Percentiles rank a stretch among this genome's conserved stretches.
Conservation (phyloP, 2,329 filamentous ascomycete genomes). For the Curvularia verruculosa region DNA sequence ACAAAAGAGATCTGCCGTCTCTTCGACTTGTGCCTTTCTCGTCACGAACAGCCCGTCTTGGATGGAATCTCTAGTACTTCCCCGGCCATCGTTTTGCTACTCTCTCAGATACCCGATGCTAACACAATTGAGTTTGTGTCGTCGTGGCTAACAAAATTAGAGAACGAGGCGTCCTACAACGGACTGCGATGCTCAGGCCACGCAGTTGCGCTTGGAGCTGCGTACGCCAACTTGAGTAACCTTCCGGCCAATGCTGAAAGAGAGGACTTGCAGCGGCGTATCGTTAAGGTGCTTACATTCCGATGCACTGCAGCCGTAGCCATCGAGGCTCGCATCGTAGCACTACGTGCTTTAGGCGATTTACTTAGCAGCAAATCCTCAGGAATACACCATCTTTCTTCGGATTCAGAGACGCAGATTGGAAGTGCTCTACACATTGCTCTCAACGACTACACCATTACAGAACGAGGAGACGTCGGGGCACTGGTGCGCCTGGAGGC, state of each 20-base stretch:
- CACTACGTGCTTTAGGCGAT: slow-evolving; percentile 49
- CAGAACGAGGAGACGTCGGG: slow-evolving; percentile 86
- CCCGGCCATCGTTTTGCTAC: slow-evolving; percentile 26
- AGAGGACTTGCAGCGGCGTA: slow-evolving; percentile 27
- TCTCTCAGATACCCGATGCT: slow-evolving; percentile 16
- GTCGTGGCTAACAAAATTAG: slow-evolving; percentile 40
- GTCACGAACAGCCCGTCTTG: slow-evolving; percentile 45
- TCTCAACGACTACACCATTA: slow-evolving; percentile 89
- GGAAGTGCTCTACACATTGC: slow-evolving; percentile 49
- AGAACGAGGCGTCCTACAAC: slow-evolving; percentile 49
- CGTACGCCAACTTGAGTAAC: slow-evolving; percentile 31
- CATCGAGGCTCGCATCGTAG: slow-evolving; percentile 55
- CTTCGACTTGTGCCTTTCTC: slow-evolving; percentile 43
- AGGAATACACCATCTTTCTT: slow-evolving; percentile 8
- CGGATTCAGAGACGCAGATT: slow-evolving; percentile 31
- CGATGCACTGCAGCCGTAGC: slow-evolving; percentile 46
- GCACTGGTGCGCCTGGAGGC: slow-evolving; percentile 84
- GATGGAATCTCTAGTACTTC: slow-evolving; percentile 36
- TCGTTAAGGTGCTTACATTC: slow-evolving; percentile 45
- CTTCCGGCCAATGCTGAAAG: background rate
- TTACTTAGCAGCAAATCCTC: slow-evolving; percentile 32
- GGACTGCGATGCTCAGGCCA: slow-evolving; percentile 51
- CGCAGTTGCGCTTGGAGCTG: slow-evolving; percentile 53
- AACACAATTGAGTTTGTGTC: slow-evolving; percentile 27
- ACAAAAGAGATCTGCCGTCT: slow-evolving; percentile 27